Base-by-base conservation (phyloP, 345 rosid species). In the Abelmoschus esculentus region DNA sequence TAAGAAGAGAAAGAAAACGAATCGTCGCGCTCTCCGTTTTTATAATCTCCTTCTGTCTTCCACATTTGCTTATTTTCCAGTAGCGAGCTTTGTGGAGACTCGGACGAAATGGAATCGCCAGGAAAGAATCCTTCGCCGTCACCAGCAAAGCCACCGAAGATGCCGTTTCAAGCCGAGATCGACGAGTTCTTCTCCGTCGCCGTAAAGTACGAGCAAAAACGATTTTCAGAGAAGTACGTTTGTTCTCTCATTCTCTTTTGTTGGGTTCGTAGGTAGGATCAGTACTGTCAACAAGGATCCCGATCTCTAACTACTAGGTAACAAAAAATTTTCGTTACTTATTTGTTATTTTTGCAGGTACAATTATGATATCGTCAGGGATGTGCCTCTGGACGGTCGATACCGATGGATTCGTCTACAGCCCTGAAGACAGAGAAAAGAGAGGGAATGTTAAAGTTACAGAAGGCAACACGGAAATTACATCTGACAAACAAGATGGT, bases 281-380 rank as follows among this genome's bases (percentile, higher is more conserved):
- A 68, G 71, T 53, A 56, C 18, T 3, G 63, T 57, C 9, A 62
- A 65, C 6, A 59, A 65, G 69, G 49, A 61, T 70, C 72, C 26
- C 50, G 75, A 40, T 54, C 70, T 54, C 19, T 74, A 84, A 78
- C 81, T 79, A 74, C 62, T 74, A 84, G 77, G 80, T 79, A 74
- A 69, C 80, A 73, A 76, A 61, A 68, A 31, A 64, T 38, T 40
- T 62, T 5, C 64, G 31, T 63, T 22, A 7, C 17, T 3, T 36
- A 0, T 62, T 38, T 36, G 1, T 49, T 55, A 7, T 68, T 77
- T 77, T 31, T 67, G 70, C 78, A 89, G 96, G 90, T 89, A 89
- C 86, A 89, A 89, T 66, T 89, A 76, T 73, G 92, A 89, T 71
- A 72, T 87, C 54, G 86, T 61, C 72, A 89, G 83, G 75, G 96